Base-by-base conservation (phyloP, 768 basidiomycete genomes). In the Boletus fagicola region DNA sequence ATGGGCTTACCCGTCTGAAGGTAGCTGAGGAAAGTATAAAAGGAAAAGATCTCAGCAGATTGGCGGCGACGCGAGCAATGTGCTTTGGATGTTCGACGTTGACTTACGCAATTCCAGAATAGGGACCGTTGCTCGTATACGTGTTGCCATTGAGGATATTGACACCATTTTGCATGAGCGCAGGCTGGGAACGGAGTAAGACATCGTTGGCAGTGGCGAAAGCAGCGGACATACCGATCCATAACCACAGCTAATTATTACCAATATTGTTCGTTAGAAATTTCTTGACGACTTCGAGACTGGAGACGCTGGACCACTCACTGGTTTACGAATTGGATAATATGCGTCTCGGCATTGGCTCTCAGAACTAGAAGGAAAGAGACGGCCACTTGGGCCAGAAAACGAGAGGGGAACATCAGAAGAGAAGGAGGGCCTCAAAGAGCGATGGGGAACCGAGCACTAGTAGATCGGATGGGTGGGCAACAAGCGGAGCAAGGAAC, bases 291-390 rank as follows among this genome's bases (percentile, higher is more conserved):
- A n/a, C 18, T 2, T 18, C 11, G n/a, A 51, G 5, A 30, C 52
- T 24, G 24, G 30, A 44, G 13, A 2, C n/a, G 18, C 22, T 20
- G 24, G 10, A 26, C 12, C 39, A 68, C 76, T 47, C 33, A 81
- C 81, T 73, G 53, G 68, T 83, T 83, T 51, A 74, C 67, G 57
- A 82, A 82, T 28, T 58, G 68, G 58, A 83, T 71, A 6, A 67
- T 74, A 65, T 83, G 82, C 0, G 72, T 59, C 65, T 83, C 80
- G 2, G 81, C 79, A 28, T 44, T 45, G 52, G 72, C 74, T 51
- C 38, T 31, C 11, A 55, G 51, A 49, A 57, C 57, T 3, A 68
- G 45, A 62, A 72, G 15, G 58, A 69, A 28, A 22, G 59, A 20
- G 43, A 70, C 9, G 57, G 65, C 59, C 47, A 57, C 56, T 58